phyloP scores from a whole-genome alignment of 257 asterid genomes.

The Petunia secreta region DNA sequence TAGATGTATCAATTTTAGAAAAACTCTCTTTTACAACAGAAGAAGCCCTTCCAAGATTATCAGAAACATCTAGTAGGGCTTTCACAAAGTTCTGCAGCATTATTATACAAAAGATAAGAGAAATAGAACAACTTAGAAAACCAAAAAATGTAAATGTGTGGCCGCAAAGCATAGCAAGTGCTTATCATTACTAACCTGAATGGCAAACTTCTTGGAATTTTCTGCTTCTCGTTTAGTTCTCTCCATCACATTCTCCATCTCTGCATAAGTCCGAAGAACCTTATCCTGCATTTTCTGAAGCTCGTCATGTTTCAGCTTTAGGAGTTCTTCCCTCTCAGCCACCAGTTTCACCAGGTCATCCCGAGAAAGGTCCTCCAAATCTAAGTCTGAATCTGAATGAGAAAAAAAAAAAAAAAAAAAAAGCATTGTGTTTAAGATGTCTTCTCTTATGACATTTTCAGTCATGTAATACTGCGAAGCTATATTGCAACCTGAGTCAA shows the following conservation, averaged over 20 bases:
- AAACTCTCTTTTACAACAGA: constrained; percentile 84
- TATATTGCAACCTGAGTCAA: constrained; percentile 59
- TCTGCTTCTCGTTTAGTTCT: constrained; percentile 85
- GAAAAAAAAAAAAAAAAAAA: constrained; percentile 51
- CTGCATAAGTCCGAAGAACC: constrained; percentile 72
- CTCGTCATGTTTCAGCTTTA: constrained; percentile 61
- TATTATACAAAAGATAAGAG: constrained; percentile 18
- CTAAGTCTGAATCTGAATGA: constrained; percentile 54
- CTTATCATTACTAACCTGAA: constrained; percentile 55
- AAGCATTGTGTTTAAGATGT: constrained; percentile 37
- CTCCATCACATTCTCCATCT: constrained; percentile 81
- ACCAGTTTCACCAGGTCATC: constrained; percentile 74
- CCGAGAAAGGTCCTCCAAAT: constrained; percentile 65
- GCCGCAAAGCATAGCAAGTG: neutral
- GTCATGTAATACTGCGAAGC: constrained; percentile 29
- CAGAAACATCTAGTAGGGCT: constrained; percentile 76
- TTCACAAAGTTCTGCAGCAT: constrained; percentile 82
- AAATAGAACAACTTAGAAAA: neutral
- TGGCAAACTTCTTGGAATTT: constrained; percentile 79
- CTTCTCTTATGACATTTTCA: constrained; percentile 33
- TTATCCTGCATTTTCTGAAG: constrained; percentile 66
- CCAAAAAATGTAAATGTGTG: neutral
- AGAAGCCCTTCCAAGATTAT: constrained; percentile 87
- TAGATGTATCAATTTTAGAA: constrained; percentile 65
- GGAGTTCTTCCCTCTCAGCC: constrained; percentile 63